Evolutionary conservation across 345 rosid genomes (phyloP).

Genomic region (Limnanthes douglasii): DNA sequence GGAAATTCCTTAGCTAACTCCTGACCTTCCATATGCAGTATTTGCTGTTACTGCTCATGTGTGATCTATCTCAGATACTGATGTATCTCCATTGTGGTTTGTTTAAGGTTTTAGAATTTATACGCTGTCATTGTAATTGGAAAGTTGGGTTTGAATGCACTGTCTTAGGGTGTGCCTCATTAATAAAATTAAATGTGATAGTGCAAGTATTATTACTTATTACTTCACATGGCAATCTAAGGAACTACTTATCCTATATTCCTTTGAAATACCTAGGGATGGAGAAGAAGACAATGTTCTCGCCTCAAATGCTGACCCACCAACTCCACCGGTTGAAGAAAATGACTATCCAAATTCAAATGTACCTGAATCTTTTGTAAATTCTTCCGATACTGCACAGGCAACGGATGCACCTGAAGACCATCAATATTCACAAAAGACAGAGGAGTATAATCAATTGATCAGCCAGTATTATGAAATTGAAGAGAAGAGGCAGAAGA

Average conservation of each 20-base stretch:
- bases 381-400: constrained; percentile 8
- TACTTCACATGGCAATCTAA: too few species aligned
- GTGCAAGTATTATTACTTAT: too few species aligned
- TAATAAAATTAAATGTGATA: too few species aligned
- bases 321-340: constrained; percentile 8
- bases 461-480: constrained; percentile 44
- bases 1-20: too few species aligned
- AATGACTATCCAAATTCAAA: constrained; percentile 6
- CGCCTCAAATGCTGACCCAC: constrained; percentile 5
- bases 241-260: not conserved
- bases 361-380: constrained; percentile 7
- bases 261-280: constrained; percentile 10
- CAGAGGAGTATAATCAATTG: constrained; percentile 28
- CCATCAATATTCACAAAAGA: constrained; percentile 11
- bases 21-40: too few species aligned
- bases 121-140: too few species aligned
- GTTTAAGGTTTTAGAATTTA: too few species aligned
- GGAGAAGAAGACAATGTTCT: constrained; percentile 8
- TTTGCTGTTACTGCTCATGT: too few species aligned
- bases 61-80: too few species aligned
- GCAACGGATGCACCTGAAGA: constrained; percentile 6
- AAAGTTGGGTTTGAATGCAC: too few species aligned
- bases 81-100: too few species aligned
- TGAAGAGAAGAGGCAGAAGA: constrained; percentile 38
- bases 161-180: too few species aligned